These are phyloP conservation scores for Neobulgaria alba DNA, from an alignment of 2,329 filamentous ascomycete species.

Conservation along the genomic window DNA sequence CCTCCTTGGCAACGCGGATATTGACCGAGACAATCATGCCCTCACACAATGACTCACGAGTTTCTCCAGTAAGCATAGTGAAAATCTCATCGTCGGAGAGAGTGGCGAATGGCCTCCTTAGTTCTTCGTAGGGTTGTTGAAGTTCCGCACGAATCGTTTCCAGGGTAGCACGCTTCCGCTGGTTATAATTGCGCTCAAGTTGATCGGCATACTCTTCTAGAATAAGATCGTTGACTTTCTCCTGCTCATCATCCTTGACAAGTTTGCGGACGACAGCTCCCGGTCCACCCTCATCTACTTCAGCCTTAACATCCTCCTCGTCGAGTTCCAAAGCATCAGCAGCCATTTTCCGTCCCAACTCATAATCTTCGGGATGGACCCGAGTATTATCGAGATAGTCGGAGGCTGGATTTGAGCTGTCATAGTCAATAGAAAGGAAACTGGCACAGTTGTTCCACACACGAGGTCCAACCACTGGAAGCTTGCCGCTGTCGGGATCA, in stretches of 20 bases:
- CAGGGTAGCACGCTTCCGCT: slow-evolving; percentile 88
- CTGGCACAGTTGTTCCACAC: slow-evolving; percentile 97
- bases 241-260: slow-evolving; percentile 88
- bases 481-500: slow-evolving; percentile 69
- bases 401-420: slow-evolving; percentile 69
- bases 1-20: slow-evolving; percentile 79
- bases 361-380: slow-evolving; percentile 97
- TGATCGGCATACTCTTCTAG: slow-evolving; percentile 96
- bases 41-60: slow-evolving; percentile 68
- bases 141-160: slow-evolving; percentile 94
- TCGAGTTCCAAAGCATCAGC: slow-evolving; percentile 94
- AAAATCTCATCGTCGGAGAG: slow-evolving; percentile 75
- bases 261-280: slow-evolving; percentile 89
- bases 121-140: slow-evolving; percentile 86
- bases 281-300: slow-evolving; percentile 81
- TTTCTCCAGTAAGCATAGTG: slow-evolving; percentile 95
- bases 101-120: slow-evolving; percentile 69
- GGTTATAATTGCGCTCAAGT: slow-evolving; percentile 84
- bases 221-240: slow-evolving; percentile 92
- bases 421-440: slow-evolving; percentile 85
- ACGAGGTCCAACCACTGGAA: slow-evolving; percentile 75
- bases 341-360: slow-evolving; percentile 95
- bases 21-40: slow-evolving; percentile 91
- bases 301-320: slow-evolving; percentile 94
- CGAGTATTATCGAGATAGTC: slow-evolving; percentile 95